phyloP scores from a whole-genome alignment of 495 filamentous ascomycete species.

The Aspergillus hancockii region DNA sequence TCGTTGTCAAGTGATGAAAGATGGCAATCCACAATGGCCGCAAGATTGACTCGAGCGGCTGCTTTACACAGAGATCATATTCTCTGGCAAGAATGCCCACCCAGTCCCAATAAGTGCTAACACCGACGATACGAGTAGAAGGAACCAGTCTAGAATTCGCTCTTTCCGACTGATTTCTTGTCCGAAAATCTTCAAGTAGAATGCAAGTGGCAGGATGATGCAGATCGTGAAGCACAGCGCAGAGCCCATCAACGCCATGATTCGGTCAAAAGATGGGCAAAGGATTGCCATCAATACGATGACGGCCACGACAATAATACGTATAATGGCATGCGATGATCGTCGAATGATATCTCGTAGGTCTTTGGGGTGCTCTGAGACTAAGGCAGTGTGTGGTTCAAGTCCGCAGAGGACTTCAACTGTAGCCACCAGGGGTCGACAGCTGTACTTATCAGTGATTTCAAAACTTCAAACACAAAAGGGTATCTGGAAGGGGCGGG shows the following conservation, averaged over 20 bases:
- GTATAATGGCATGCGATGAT: constrained; percentile 59
- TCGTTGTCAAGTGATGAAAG: constrained; percentile 54
- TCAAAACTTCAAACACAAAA: not conserved
- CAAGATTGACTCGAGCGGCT: not conserved
- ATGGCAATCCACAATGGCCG: not conserved
- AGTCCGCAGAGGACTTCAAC: constrained; percentile 79
- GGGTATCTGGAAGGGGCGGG: not conserved
- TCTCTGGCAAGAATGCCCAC: constrained; percentile 84
- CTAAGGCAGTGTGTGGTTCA: constrained; percentile 31
- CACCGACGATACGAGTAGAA: constrained; percentile 68
- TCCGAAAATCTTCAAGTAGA: constrained; percentile 93
- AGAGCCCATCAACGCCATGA: constrained; percentile 91
- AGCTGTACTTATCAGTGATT: constrained; percentile 42
- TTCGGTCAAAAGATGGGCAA: constrained; percentile 85
- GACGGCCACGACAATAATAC: constrained; percentile 56
- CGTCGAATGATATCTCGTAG: constrained; percentile 58
- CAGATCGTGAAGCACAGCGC: constrained; percentile 94
- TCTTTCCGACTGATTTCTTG: constrained; percentile 68
- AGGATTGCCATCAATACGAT: constrained; percentile 74
- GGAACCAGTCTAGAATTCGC: constrained; percentile 62
- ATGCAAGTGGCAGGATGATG: constrained; percentile 83
- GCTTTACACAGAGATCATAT: constrained; percentile 38
- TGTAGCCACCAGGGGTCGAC: constrained; percentile 83
- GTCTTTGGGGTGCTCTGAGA: constrained; percentile 45
- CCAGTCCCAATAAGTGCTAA: constrained; percentile 78